These are phyloP conservation scores for Periconia sp. DNA, from an alignment of 2,329 filamentous ascomycete genomes.

Conservation along the genomic window DNA sequence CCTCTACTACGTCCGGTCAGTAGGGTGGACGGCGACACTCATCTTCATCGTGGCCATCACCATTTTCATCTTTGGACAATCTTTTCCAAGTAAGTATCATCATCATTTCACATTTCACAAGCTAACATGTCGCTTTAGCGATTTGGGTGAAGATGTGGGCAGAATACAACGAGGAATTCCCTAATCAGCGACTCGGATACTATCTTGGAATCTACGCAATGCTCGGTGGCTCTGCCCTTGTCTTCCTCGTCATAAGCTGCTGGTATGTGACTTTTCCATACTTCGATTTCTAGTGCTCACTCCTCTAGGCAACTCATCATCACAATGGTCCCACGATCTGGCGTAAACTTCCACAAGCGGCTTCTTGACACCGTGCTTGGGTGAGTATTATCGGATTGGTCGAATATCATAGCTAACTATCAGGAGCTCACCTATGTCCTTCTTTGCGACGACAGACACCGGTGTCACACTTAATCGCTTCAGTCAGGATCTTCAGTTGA, in stretches of 20 bases:
- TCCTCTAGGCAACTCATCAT: constrained; percentile 56
- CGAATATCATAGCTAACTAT: constrained; percentile 12
- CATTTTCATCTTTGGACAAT: constrained; percentile 42
- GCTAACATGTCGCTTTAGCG: constrained; percentile 20
- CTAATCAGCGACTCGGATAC: constrained; percentile 44
- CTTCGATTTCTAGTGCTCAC: not conserved
- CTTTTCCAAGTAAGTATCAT: constrained; percentile 35
- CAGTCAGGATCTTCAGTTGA: constrained; percentile 56
- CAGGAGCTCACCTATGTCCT: constrained; percentile 46
- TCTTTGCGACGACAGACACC: constrained; percentile 53
- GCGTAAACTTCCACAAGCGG: constrained; percentile 55
- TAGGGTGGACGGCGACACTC: constrained; percentile 35
- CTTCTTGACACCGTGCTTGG: constrained; percentile 57
- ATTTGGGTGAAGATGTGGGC: constrained; percentile 60
- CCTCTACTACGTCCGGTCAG: constrained; percentile 38
- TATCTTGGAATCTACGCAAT: constrained; percentile 41
- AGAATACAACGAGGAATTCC: constrained; percentile 46
- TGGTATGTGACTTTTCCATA: constrained; percentile 21
- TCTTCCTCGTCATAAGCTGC: constrained; percentile 37
- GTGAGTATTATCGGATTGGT: constrained; percentile 25
- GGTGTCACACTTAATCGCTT: constrained; percentile 57
- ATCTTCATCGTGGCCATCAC: constrained; percentile 39
- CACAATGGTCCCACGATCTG: constrained; percentile 61
- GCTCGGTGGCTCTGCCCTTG: constrained; percentile 32
- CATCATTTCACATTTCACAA: not conserved